Evolutionary conservation across 306 rosid genomes (phyloP).

Genomic region (Cicer judaicum): DNA sequence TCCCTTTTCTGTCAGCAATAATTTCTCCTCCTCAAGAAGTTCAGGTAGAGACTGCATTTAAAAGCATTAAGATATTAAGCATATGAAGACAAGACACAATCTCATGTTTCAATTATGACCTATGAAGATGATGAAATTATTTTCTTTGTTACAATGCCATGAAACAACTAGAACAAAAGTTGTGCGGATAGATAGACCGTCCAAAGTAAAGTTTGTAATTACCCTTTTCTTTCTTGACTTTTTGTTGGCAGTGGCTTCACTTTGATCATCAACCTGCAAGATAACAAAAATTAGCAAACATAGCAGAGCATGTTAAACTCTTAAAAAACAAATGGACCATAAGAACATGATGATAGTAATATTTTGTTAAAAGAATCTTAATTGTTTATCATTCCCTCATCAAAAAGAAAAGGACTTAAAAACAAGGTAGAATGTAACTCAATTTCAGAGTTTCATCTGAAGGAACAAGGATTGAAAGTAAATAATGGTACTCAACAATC

Average conservation of each 20-base stretch:
- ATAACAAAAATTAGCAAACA: background rate
- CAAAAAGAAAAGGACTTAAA: background rate
- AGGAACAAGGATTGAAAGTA: background rate
- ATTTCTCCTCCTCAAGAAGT: conserved; percentile 69
- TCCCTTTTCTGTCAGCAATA: conserved; percentile 61
- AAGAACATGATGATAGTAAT: no score
- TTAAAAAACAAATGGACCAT: background rate
- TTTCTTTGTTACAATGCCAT: background rate
- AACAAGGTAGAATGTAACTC: background rate
- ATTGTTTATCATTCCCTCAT: no score
- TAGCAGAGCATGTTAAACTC: conserved; percentile 1
- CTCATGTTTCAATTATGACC: background rate
- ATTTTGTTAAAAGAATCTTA: no score
- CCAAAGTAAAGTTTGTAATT: background rate
- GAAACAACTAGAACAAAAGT: background rate
- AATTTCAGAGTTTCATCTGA: background rate
- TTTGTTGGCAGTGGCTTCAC: conserved; percentile 59
- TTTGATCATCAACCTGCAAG: conserved; percentile 52
- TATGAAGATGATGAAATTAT: conserved; percentile 14
- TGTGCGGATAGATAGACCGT: background rate
- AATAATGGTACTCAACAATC: background rate
- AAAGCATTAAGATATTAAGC: conserved; percentile 13
- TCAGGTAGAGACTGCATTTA: conserved; percentile 69
- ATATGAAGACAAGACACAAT: background rate
- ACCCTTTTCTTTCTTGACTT: conserved; percentile 74